These are phyloP conservation scores for Populus ilicifolia DNA, from an alignment of 345 rosid species.

Conservation along the genomic window DNA sequence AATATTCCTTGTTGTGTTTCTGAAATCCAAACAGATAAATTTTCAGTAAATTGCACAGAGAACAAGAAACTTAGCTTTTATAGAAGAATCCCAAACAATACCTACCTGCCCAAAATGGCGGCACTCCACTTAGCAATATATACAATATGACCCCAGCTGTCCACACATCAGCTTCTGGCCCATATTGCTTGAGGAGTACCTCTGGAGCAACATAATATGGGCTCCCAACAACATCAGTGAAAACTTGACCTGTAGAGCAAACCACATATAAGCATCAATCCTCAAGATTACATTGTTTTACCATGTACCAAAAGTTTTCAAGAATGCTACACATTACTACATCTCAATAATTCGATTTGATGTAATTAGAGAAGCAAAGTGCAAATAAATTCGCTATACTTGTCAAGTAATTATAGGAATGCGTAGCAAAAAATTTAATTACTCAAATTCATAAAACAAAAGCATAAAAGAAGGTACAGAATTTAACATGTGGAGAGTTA, in stretches of 20 bases:
- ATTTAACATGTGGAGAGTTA: neutral
- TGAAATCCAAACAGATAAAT: constrained; percentile 27
- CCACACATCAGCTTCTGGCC: constrained; percentile 98
- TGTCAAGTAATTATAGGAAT: neutral
- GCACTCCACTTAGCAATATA: constrained; percentile 95
- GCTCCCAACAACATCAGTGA: constrained; percentile 95
- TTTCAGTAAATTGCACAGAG: constrained; percentile 14
- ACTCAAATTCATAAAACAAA: neutral
- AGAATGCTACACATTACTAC: neutral
- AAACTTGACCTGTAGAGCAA: constrained; percentile 62
- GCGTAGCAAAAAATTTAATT: neutral
- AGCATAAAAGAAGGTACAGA: neutral
- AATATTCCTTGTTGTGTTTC: constrained; percentile 98
- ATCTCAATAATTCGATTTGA: neutral
- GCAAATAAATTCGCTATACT: neutral
- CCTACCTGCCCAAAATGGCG: constrained; percentile 99
- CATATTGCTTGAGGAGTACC: constrained; percentile 86
- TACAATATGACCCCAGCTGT: constrained; percentile 95
- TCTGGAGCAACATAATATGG: constrained; percentile 98
- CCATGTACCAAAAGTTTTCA: neutral
- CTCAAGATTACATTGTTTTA: neutral
- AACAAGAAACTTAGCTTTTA: neutral
- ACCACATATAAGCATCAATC: constrained; percentile 5
- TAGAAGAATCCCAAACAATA: neutral
- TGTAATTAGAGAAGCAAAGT: neutral